Percentiles rank a stretch among this genome's conserved stretches.
These are phyloP conservation scores for sorghum (Sorghum bicolor) DNA, from an alignment of 176 grass and related monocot genomes.

Conservation along the genomic window Sorghum_bicolor_NCBIv3 NC_012872.2:53744501-53745000, in stretches of 20 bases:
- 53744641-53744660: too few species aligned
- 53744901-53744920: not conserved
- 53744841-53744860: not conserved
- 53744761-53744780: not conserved
- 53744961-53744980: slow-evolving; percentile 16
- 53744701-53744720: not conserved
- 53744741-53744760: not conserved
- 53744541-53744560: too few species aligned
- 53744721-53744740: not conserved
- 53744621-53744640: too few species aligned
- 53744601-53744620: too few species aligned
- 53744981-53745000: not conserved
- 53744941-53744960: slow-evolving; percentile 27
- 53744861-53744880: not conserved
- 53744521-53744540: too few species aligned
- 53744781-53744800: slow-evolving; percentile 25
- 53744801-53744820: not conserved
- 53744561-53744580: too few species aligned
- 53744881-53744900: not conserved
- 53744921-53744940: not conserved
- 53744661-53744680: too few species aligned
- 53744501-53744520: too few species aligned
- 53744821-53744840: not conserved
- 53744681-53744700: not conserved
- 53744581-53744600: too few species aligned